Evolutionary conservation across 768 basidiomycete species (phyloP), one percentile per base, ranked within the genome.

Genomic region (Termitomyces titanicus): DNA sequence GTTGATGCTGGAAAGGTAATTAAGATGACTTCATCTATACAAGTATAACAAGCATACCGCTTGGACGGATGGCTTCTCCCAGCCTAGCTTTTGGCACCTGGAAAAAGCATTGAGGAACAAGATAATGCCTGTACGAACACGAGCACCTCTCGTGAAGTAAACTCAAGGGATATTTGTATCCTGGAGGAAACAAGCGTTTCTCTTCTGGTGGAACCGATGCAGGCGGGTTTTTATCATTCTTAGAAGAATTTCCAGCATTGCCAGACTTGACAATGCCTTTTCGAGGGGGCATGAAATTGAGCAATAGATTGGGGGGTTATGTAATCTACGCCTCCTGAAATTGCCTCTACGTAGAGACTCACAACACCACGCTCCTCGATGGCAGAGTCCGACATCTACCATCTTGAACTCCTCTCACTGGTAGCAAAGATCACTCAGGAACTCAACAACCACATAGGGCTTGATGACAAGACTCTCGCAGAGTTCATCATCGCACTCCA

Each of bases 401-500:
- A 92, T 69, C 89, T 99, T 71, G 97, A 98, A 71, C 79, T 89
- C 56, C 85, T 99, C 46, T 95, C 94, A 35, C 79, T 98, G 39
- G 87, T 97, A 54, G 86, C 89, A 56, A 90, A 92, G 68, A 91
- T 99, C 64, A 89, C 89, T 0, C 92, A 95, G 70, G 95, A 98
- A 68, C 84, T 98, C 44, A 84, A 88, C 71, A 98, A 97, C 64
- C 85, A 98, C 68, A 79, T 82, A 49, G 88, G 84, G 15, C 70
- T 91, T 35, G 89, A 86, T 67, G 95, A 99, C 79, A 96, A 95
- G 68, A 88, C 89, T 3, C 79, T 96, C 45, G 94, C 97, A 12
- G 96, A 98, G 74, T 99, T 95, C 70, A 84, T 98, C 59, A 94
- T 99, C 60, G 75, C 82, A 59, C 82, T 98, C 54, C 96, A 98